Evolutionary conservation across 257 asterid genomes (phyloP).

Genomic region (Nyctanthes arbortristis): DNA sequence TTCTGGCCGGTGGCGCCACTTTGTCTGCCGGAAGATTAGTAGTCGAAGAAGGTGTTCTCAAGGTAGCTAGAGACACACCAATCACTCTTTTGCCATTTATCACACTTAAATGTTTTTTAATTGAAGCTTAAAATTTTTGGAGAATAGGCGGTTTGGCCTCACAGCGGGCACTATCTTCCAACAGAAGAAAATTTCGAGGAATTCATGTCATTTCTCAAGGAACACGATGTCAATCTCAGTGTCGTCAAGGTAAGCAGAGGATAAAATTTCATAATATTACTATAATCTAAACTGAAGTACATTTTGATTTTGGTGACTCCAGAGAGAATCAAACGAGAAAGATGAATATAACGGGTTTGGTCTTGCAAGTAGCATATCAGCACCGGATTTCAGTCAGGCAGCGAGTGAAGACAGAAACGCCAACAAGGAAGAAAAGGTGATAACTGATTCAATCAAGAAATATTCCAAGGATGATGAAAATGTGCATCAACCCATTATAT

Average conservation of each 20-base stretch:
- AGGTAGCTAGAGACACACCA: too few species aligned
- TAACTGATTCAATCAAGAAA: constrained; percentile 21
- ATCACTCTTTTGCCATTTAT: too few species aligned
- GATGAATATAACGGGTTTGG: constrained; percentile 37
- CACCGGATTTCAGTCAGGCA: constrained; percentile 39
- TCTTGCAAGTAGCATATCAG: constrained; percentile 48
- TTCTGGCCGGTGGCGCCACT: constrained; percentile 94
- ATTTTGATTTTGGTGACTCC: constrained; percentile 20
- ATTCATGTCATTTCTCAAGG: constrained; percentile 63
- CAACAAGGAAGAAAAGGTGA: constrained; percentile 5
- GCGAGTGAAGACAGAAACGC: constrained; percentile 14
- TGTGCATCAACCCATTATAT: constrained; percentile 20
- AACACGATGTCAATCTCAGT: constrained; percentile 56
- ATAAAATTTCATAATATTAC: too few species aligned
- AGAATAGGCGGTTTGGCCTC: constrained; percentile 81
- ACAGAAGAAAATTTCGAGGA: constrained; percentile 87
- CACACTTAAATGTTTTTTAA: background rate
- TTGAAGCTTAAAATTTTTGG: background rate
- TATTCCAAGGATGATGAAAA: constrained; percentile 40
- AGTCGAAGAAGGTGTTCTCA: constrained; percentile 70
- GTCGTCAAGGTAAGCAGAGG: constrained; percentile 70
- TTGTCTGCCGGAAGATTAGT: constrained; percentile 83
- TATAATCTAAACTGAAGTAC: background rate
- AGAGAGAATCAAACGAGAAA: constrained; percentile 62
- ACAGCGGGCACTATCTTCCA: too few species aligned